Conservation (phyloP, 2,329 filamentous ascomycete species). For the Chaetomium strumarium region DNA sequence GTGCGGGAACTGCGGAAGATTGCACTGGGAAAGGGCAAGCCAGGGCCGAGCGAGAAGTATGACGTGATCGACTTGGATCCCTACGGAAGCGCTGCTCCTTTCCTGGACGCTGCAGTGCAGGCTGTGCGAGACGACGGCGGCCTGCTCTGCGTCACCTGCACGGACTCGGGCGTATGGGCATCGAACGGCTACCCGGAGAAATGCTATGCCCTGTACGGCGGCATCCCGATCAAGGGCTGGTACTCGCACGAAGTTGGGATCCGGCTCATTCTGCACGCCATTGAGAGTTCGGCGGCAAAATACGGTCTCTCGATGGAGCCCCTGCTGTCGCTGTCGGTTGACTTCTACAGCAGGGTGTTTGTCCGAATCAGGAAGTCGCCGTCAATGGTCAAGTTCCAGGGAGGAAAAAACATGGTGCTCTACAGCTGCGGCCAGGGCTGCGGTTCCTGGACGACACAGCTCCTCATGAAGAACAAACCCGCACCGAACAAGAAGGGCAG, state of each 20-base stretch:
- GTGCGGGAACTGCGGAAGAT: conserved; percentile 46
- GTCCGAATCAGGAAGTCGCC: conserved; percentile 75
- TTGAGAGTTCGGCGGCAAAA: conserved; percentile 72
- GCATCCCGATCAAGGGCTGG: conserved; percentile 74
- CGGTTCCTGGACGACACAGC: conserved; percentile 83
- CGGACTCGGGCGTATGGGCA: conserved; percentile 90
- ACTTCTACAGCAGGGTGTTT: conserved; percentile 91
- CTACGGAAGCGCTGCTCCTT: conserved; percentile 88
- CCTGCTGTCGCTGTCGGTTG: conserved; percentile 85
- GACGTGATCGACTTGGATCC: conserved; percentile 96
- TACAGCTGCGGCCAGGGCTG: conserved; percentile 90
- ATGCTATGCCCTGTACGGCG: conserved; percentile 88
- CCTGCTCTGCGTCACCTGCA: conserved; percentile 90
- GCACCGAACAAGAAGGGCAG: conserved; percentile 64
- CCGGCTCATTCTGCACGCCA: conserved; percentile 75
- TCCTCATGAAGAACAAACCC: conserved; percentile 63
- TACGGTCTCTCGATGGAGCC: conserved; percentile 89
- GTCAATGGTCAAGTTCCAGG: conserved; percentile 81
- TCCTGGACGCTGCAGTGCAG: conserved; percentile 86
- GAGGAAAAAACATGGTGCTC: conserved; percentile 85
- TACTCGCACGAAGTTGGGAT: conserved; percentile 87
- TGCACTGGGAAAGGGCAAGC: conserved; percentile 31
- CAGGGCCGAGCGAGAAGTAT: conserved; percentile 52
- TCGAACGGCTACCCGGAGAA: conserved; percentile 94
- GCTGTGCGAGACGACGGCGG: conserved; percentile 78